Base-by-base conservation (phyloP, 2,329 filamentous ascomycete species). In the Ceratocystis smalleyi region DNA sequence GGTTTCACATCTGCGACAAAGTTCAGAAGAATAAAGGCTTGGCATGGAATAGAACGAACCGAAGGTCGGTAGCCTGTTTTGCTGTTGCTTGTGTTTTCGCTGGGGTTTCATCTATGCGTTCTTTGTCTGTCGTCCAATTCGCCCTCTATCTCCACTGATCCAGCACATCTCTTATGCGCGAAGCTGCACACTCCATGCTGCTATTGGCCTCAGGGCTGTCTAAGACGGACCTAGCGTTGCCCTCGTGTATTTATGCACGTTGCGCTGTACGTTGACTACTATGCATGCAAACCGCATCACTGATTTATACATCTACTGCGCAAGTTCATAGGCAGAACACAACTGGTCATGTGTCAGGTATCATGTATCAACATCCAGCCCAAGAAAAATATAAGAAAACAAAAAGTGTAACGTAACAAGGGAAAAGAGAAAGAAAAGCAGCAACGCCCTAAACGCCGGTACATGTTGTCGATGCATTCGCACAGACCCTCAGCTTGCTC, bases 1-100 rank as follows among this genome's bases (percentile, higher is more conserved):
- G 8, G 43, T 68, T 67, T 49, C 69, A 67, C 45, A 68, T 67
- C 5, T 69, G 67, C 47, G 49, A 64, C 65, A 62, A 43, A 27
- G 30, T 57, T n/a, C 22, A 32, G 27, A 55, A 55, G 51, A n/a
- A 17, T 27, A 17, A 12, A 19, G 54, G 27, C 54, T 57, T 57
- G 54, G 54, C 54, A 24, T n/a, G n/a, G 8, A 30, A 57, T 7
- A 30, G 32, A n/a, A 30, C 17, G 32, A 35, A 6, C 51, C 5
- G 3, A 15, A 30, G 2, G 19, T 8, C 19, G 12, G 47, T 24
- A 22, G 4, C 8, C n/a, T 19, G 45, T 47, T 19, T 47, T 49
- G 45, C 17, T 5, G 43, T 19, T 49, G n/a, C 47, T n/a, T n/a
- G 45, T 8, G 7, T 49, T 19, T 51, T 24, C 47, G 19, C 19